Conservation (phyloP, 306 rosid species). For the Prunus padus region DNA sequence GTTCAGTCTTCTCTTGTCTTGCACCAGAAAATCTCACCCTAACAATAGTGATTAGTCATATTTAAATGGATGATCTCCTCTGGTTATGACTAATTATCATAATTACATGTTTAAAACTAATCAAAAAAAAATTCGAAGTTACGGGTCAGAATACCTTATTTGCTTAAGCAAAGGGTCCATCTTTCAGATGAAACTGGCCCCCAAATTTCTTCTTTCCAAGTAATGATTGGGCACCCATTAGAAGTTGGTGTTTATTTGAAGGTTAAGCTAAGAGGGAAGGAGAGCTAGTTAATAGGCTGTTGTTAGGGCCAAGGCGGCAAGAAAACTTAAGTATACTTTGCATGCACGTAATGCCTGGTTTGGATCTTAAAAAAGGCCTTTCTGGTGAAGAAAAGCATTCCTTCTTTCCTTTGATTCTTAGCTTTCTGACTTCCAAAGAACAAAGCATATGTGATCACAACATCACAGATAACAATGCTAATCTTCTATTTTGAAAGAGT, state of each 20-base stretch:
- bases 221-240: background rate
- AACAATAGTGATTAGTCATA: slow-evolving; percentile 25
- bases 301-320: slow-evolving; percentile 29
- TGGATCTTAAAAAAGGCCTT: slow-evolving; percentile 40
- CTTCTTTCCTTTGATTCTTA: slow-evolving; percentile 31
- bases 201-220: slow-evolving; percentile 26
- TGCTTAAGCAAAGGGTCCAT: slow-evolving; percentile 45
- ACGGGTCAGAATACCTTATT: slow-evolving; percentile 43
- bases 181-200: slow-evolving; percentile 5
- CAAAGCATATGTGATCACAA: background rate
- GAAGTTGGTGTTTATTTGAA: slow-evolving; percentile 38
- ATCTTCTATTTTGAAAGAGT: background rate
- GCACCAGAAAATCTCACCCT: slow-evolving; percentile 38
- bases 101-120: background rate
- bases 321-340: slow-evolving; percentile 60
- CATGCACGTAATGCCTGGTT: slow-evolving; percentile 46
- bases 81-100: background rate
- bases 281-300: slow-evolving; percentile 10
- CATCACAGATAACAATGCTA: background rate
- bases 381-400: slow-evolving; percentile 54
- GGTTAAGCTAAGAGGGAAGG: slow-evolving; percentile 22
- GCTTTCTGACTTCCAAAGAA: background rate
- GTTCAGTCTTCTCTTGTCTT: slow-evolving; percentile 30
- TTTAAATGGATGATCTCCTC: background rate
- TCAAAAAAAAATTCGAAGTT: background rate